These are phyloP conservation scores for Monosporascus ibericus DNA, from an alignment of 2,329 filamentous ascomycete genomes.

Conservation along the genomic window DNA sequence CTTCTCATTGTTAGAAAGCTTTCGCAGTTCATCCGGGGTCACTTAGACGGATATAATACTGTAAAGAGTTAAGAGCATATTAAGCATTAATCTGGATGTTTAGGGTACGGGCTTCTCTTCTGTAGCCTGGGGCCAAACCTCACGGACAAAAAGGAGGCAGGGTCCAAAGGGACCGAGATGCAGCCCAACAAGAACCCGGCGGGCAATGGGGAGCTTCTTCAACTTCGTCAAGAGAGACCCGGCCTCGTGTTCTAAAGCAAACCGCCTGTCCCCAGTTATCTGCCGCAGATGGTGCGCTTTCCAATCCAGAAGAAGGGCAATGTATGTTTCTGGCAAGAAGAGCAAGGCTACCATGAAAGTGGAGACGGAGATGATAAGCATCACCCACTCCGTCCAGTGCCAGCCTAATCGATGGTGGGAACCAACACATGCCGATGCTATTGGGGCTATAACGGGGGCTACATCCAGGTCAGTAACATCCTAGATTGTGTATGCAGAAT, in stretches of 20 bases:
- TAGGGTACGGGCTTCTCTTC: too few species aligned
- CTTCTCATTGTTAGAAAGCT: too few species aligned
- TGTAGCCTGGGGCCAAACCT: too few species aligned
- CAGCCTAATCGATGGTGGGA: conserved; percentile 30
- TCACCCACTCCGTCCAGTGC: conserved; percentile 42
- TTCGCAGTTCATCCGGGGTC: too few species aligned
- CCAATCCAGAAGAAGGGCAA: conserved; percentile 40
- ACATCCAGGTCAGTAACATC: neutral
- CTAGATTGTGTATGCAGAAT: neutral
- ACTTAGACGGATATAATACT: too few species aligned
- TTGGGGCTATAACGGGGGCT: conserved; percentile 35
- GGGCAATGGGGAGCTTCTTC: conserved; percentile 33
- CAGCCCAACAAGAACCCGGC: conserved; percentile 27
- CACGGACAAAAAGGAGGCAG: too few species aligned
- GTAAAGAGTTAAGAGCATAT: too few species aligned
- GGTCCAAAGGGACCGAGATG: too few species aligned
- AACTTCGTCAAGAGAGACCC: conserved; percentile 30
- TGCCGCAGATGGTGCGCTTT: conserved; percentile 34
- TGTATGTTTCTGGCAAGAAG: conserved; percentile 45
- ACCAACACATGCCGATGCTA: conserved; percentile 39
- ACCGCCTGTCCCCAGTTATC: conserved; percentile 38
- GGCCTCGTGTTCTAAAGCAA: conserved; percentile 36
- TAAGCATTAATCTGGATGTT: too few species aligned
- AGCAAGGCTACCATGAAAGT: conserved; percentile 30
- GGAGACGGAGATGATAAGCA: conserved; percentile 28